Percentiles rank a stretch among this genome's conserved stretches.
phyloP scores from a whole-genome alignment of 2,329 filamentous ascomycete genomes.

The Colletotrichum caudatum region DNA sequence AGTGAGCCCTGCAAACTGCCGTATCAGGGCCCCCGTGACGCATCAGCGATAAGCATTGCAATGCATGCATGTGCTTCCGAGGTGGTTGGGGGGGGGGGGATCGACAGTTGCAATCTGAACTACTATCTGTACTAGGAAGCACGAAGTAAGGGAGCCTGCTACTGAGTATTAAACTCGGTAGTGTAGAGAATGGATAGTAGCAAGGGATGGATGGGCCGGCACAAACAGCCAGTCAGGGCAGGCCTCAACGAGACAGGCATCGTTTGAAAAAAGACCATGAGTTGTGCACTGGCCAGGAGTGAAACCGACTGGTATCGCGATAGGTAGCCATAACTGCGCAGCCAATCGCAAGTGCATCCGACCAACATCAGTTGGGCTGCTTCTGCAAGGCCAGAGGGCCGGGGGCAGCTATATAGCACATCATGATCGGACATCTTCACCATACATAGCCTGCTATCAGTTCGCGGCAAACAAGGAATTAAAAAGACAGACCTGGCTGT shows the following conservation, averaged over 20 bases:
- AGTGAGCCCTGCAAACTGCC: too few relatives aligned
- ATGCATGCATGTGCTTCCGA: not conserved
- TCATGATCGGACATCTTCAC: not conserved
- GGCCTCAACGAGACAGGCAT: slow-evolving; percentile 10
- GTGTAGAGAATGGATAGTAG: too few relatives aligned
- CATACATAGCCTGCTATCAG: not conserved
- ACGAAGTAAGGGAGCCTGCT: not conserved
- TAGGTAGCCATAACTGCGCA: not conserved
- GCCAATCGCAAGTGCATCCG: slow-evolving; percentile 23
- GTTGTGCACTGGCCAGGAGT: slow-evolving; percentile 25
- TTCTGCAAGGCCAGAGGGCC: not conserved
- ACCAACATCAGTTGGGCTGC: not conserved
- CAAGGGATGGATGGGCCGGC: not conserved
- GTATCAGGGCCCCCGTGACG: not conserved
- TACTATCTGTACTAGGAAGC: too few relatives aligned
- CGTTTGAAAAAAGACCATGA: slow-evolving; percentile 25
- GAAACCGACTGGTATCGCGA: slow-evolving; percentile 12
- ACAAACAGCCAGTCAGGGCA: not conserved
- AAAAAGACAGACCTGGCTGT: not conserved
- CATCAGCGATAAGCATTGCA: not conserved
- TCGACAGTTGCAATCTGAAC: not conserved
- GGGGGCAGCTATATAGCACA: not conserved
- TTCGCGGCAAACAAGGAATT: not conserved
- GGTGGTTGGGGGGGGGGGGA: not conserved
- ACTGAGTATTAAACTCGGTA: too few relatives aligned